Evolutionary conservation across 805 yeast genomes (phyloP), one percentile per base, ranked within the genome.

Genomic region (Candida verbasci): DNA sequence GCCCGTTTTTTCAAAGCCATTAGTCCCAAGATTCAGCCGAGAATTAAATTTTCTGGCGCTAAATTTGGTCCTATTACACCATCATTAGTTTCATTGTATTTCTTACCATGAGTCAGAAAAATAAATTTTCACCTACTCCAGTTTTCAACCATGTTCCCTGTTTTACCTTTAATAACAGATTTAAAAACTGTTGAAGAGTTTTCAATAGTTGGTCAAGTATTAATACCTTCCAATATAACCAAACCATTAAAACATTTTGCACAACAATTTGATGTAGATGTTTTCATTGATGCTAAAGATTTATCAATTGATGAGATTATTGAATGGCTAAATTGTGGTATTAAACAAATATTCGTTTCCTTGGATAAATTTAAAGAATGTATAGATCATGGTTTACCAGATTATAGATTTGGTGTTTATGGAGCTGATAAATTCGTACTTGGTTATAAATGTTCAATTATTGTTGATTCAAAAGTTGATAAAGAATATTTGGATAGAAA

Each of bases 321-420:
- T 26, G 72, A 64, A 7, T 52, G 82, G 25, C 66, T 85, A 39
- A 83, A 85, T 50, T 65, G 64, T 34, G 93, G 93, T 31, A 74
- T 80, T 10, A 50, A 59, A 17, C 62, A 67, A 14, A 49, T 82
- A 3, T 60, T 78, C 38, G 68, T 72, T 18, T 34, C 56, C 3
- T 48, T 43, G 6, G 34, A 46, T 3, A 53, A 51, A 23, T 66
- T 58, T 1, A 60, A 51, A 24, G 52, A 72, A 16, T 47, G 62
- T 11, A 39, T 18, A 28, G 60, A 50, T 1, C 57, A 70, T 12
- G 83, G 81, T 12, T 71, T 82, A 26, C 82, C 86, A 26, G 50
- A 56, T 9, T 50, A 58, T 5, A 63, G 85, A 45, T 51, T 79
- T 35, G 61, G 66, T 4, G 51, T 68, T 17, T 43, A 30, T 22